phyloP scores from a whole-genome alignment of 2,329 filamentous ascomycete species.

The Podosphaera xanthii region DNA sequence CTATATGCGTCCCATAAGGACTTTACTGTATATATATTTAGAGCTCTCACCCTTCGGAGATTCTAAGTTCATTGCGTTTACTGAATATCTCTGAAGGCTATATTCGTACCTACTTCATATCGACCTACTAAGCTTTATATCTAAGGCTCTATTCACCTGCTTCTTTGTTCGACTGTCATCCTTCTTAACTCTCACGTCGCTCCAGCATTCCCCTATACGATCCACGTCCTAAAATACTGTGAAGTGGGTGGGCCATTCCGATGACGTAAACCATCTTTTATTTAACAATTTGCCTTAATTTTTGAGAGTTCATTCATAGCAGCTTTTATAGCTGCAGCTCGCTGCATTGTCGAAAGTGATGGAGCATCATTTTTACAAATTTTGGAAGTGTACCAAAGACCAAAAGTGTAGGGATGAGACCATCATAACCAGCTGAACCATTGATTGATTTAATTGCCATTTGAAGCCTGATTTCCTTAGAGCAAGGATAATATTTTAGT shows the following conservation, averaged over 20 bases:
- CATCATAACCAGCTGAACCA: neutral
- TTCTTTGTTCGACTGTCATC: no score
- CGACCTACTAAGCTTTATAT: no score
- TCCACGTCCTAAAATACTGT: no score
- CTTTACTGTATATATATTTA: no score
- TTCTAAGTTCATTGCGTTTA: no score
- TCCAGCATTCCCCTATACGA: no score
- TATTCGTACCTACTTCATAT: no score
- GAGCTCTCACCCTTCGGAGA: no score
- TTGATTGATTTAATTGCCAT: neutral
- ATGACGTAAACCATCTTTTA: conserved; percentile 1
- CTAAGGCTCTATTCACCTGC: no score
- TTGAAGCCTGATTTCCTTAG: neutral
- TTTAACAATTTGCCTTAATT: neutral
- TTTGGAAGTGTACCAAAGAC: neutral
- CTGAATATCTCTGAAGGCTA: no score
- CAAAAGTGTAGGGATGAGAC: neutral
- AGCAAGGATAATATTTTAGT: neutral
- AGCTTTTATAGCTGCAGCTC: conserved; percentile 2
- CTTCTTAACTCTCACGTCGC: no score
- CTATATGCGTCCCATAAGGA: no score
- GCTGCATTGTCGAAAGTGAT: neutral
- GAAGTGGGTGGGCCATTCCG: neutral
- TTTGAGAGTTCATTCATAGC: conserved; percentile 3
- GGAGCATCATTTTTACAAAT: neutral